Base-by-base conservation (phyloP, 2,329 filamentous ascomycete genomes). In the Rugonectria rugulosa region DNA sequence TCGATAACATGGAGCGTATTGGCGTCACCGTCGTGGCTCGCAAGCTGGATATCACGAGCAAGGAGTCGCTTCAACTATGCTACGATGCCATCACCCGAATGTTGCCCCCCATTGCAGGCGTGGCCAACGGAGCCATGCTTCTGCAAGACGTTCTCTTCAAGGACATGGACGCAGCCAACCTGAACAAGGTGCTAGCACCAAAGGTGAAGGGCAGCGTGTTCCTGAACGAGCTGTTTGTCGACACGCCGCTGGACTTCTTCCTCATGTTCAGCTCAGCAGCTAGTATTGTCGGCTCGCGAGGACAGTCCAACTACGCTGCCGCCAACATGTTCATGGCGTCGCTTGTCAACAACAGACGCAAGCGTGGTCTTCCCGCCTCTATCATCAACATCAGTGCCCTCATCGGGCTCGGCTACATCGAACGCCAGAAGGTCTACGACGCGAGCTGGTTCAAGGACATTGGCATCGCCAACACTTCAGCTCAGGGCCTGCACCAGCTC, bases 61-160 rank as follows among this genome's bases (percentile, higher is more conserved):
- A 37, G 12, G 21, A 26, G 2, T 31, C 34, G 10, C 32, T 47
- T 2, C 10, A 47, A 21, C 20, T 21, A n/a, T 21, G 19, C 5
- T 24, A 47, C 34, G 11, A n/a, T 6, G 32, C 37, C 17, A 47
- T 47, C 9, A 42, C 17, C 9, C n/a, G 23, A 19, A 63, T 61
- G 3, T 65, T 70, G 61, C 72, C 72, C 0, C 69, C 70, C 0
- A 71, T 81, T 19, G 71, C 60, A 0, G 79, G 79, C n/a, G 73
- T 79, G 1, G 68, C 68, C 2, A 70, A 79, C 32, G 78, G 72
- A 6, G 77, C 79, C 10, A 75, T 79, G 74, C 72, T 80, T 2
- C 67, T 81, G 1, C 49, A 63, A 3, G 77, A 80, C 32, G 42
- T 37, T 14, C 24, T 27, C 4, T 72, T 75, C 23, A 45, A 53